Conservation (phyloP, 2,329 filamentous ascomycete species). For the Pseudocercospora macadamiae region DNA sequence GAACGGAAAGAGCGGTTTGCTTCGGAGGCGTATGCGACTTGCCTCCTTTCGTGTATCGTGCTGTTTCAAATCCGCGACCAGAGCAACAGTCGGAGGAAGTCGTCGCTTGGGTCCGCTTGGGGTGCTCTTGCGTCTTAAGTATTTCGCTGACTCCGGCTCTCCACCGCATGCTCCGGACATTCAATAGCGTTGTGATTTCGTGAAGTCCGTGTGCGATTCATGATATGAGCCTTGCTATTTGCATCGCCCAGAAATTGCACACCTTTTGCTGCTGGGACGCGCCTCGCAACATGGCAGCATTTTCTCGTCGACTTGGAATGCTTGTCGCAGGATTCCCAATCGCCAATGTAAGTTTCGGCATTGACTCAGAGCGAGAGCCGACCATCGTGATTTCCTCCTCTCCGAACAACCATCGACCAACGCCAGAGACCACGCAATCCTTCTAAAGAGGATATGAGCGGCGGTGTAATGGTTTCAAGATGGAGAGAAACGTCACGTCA, state of each 20-base stretch:
- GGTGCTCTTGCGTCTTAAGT: not conserved
- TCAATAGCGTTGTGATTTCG: not conserved
- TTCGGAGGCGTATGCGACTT: not conserved
- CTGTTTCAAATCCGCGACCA: not conserved
- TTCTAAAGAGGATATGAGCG: not conserved
- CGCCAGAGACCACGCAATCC: not conserved
- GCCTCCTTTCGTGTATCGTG: not conserved
- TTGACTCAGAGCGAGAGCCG: not conserved
- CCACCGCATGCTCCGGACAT: slow-evolving; percentile 1
- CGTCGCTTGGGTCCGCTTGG: not conserved
- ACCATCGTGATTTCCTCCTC: not conserved
- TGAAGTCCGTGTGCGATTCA: not conserved
- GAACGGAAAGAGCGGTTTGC: not conserved
- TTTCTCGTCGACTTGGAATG: no score
- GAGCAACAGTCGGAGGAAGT: not conserved
- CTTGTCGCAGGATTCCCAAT: not conserved
- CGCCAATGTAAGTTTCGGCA: not conserved
- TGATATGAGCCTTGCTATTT: no score
- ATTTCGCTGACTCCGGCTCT: slow-evolving; percentile 1
- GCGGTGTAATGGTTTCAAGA: not conserved
- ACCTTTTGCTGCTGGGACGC: not conserved
- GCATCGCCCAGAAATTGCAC: no score
- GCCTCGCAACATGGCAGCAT: not conserved
- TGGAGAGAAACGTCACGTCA: not conserved
- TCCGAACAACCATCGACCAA: not conserved